These are phyloP conservation scores for Sporothrix mexicana DNA, from an alignment of 2,329 filamentous ascomycete genomes.

Conservation along the genomic window DNA sequence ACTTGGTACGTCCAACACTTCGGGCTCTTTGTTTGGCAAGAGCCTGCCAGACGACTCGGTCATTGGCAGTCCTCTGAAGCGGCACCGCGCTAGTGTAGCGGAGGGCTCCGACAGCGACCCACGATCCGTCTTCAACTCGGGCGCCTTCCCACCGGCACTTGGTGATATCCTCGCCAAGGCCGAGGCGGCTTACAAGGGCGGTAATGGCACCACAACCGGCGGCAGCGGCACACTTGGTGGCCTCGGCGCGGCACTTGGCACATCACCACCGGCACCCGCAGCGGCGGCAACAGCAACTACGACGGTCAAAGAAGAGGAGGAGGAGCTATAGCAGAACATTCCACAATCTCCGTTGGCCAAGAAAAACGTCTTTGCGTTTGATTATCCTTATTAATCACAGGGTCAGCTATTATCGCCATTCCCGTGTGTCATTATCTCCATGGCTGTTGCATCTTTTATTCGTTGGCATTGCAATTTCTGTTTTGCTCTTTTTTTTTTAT, in stretches of 20 bases:
- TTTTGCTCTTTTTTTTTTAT: neutral
- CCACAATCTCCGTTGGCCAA: neutral
- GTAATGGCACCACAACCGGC: conserved; percentile 3
- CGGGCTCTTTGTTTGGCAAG: conserved; percentile 48
- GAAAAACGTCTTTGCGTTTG: neutral
- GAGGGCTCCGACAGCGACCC: conserved; percentile 49
- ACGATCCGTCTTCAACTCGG: conserved; percentile 38
- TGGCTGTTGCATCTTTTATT: neutral
- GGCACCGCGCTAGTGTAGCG: conserved; percentile 68
- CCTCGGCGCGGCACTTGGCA: conserved; percentile 11
- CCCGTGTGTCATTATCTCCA: neutral
- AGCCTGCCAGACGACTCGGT: conserved; percentile 54
- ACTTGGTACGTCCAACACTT: neutral
- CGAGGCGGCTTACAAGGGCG: conserved; percentile 43
- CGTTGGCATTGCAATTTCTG: neutral
- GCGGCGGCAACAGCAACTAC: neutral
- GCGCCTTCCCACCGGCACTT: conserved; percentile 48
- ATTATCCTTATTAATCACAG: neutral
- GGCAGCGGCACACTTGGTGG: neutral
- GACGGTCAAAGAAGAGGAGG: conserved; percentile 27
- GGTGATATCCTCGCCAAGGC: conserved; percentile 51
- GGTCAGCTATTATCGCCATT: too few relatives aligned
- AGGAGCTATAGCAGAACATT: conserved; percentile 33
- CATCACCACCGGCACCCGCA: neutral
- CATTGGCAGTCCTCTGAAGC: conserved; percentile 76